Conservation (phyloP, 805 yeast genomes). For the Candida argentea region DNA sequence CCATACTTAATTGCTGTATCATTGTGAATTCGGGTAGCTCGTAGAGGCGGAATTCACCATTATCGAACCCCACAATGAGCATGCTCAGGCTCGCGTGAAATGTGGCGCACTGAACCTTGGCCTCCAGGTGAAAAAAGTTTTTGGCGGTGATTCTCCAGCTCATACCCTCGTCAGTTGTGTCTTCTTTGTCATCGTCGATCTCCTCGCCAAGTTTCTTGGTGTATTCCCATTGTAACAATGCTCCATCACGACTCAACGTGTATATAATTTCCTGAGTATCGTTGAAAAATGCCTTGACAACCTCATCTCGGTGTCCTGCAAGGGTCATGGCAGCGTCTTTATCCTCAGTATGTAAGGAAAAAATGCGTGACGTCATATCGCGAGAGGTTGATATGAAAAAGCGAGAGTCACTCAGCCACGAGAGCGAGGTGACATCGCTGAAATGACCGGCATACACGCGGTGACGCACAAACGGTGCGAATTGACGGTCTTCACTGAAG, state of each 20-base stretch:
- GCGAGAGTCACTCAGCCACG: slow-evolving; percentile 89
- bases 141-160: slow-evolving; percentile 81
- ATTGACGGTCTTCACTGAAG: slow-evolving; percentile 72
- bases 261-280: slow-evolving; percentile 83
- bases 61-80: slow-evolving; percentile 78
- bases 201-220: slow-evolving; percentile 43
- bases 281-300: slow-evolving; percentile 78
- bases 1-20: slow-evolving; percentile 84
- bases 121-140: slow-evolving; percentile 62
- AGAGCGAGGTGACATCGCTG: slow-evolving; percentile 62
- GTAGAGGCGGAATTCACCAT: slow-evolving; percentile 85
- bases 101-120: slow-evolving; percentile 69
- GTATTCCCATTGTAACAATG: slow-evolving; percentile 87
- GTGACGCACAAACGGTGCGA: slow-evolving; percentile 91
- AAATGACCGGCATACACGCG: slow-evolving; percentile 90
- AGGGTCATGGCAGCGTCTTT: slow-evolving; percentile 69
- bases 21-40: slow-evolving; percentile 74
- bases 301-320: slow-evolving; percentile 89
- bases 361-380: slow-evolving; percentile 82
- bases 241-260: slow-evolving; percentile 91
- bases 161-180: slow-evolving; percentile 27
- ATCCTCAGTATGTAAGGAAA: slow-evolving; percentile 62
- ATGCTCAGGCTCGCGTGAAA: slow-evolving; percentile 67
- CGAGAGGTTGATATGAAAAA: slow-evolving; percentile 80
- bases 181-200: slow-evolving; percentile 32